phyloP scores from a whole-genome alignment of 2,329 filamentous ascomycete genomes.

The Botryotinia narcissicola region DNA sequence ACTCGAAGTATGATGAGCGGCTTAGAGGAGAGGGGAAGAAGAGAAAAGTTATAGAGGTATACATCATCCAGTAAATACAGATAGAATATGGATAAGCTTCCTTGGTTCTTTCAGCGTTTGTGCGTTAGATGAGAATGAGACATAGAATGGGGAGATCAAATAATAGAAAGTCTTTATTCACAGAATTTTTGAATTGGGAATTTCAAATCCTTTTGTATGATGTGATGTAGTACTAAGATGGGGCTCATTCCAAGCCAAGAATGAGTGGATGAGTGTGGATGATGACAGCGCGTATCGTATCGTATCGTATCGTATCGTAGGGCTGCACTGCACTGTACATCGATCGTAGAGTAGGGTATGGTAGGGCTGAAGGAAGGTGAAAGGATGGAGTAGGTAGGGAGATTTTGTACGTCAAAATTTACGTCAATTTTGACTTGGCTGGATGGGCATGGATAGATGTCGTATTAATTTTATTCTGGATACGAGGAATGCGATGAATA shows the following conservation, averaged over 20 bases:
- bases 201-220: neutral
- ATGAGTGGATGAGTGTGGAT: neutral
- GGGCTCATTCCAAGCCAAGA: neutral
- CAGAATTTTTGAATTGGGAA: neutral
- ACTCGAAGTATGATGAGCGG: neutral
- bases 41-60: neutral
- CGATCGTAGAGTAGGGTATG: neutral
- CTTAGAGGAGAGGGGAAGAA: neutral
- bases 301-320: neutral
- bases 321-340: neutral
- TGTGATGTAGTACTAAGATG: neutral
- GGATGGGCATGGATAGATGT: neutral
- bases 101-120: neutral
- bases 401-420: neutral
- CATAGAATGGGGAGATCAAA: neutral
- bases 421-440: neutral
- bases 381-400: neutral
- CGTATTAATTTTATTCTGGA: neutral
- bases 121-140: neutral
- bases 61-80: neutral
- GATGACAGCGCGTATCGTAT: neutral
- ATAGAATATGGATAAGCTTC: neutral
- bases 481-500: neutral
- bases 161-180: neutral
- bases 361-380: neutral